Evolutionary conservation across 176 grass and related monocot genomes (phyloP).

Genomic region (Oryza meyeriana): DNA sequence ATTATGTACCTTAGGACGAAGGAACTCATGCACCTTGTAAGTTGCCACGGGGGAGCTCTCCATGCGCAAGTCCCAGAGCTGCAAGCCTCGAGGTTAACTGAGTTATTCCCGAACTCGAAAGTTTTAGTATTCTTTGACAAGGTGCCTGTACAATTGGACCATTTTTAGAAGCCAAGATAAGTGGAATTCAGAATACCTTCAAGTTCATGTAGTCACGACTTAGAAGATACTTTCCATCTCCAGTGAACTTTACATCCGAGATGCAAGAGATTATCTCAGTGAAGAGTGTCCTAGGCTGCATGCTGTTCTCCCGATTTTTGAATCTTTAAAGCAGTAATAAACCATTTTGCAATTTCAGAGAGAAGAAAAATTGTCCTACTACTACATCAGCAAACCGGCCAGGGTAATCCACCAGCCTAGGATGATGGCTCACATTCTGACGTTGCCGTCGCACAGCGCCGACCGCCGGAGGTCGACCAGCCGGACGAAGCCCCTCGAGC

Average conservation of each 20-base stretch:
- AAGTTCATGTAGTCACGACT: conserved; percentile 82
- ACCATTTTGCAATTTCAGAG: neutral
- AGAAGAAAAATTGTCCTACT: neutral
- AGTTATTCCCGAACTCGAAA: neutral
- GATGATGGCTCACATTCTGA: conserved; percentile 35
- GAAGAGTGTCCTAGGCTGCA: conserved; percentile 55
- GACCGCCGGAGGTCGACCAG: conserved; percentile 66
- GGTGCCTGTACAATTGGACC: neutral
- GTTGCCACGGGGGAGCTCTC: conserved; percentile 54
- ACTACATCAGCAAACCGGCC: neutral
- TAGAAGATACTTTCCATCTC: conserved; percentile 46
- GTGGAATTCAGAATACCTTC: conserved; percentile 43
- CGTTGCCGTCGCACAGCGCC: conserved; percentile 56
- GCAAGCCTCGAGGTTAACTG: neutral
- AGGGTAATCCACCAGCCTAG: too few relatives aligned
- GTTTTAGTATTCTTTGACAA: neutral
- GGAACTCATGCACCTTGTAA: conserved; percentile 63
- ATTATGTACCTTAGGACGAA: conserved; percentile 64
- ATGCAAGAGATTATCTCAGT: conserved; percentile 77
- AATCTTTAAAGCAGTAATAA: conserved; percentile 37
- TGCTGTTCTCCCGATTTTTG: conserved; percentile 34
- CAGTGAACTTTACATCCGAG: conserved; percentile 69
- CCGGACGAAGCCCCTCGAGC: conserved; percentile 58
- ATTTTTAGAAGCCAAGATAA: neutral
- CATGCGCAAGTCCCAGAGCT: conserved; percentile 81